phyloP scores from a whole-genome alignment of 371 early-diverging fungal species.

The Chytridium lagenaria region DNA sequence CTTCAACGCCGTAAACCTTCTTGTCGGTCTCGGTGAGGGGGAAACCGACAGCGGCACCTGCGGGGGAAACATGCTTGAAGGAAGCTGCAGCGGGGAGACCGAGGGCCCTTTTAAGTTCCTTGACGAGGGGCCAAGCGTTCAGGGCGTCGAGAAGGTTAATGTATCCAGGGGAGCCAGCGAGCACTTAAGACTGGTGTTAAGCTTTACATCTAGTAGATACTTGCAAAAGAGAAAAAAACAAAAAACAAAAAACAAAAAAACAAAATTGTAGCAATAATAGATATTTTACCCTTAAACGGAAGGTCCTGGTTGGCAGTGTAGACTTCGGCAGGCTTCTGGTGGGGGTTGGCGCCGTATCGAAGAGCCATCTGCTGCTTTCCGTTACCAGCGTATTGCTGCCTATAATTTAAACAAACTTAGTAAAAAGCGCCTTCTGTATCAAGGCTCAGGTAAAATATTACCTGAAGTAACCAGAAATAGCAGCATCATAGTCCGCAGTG shows the following conservation, averaged over 20 bases:
- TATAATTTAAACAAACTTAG: slow-evolving; percentile 23
- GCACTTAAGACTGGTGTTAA: no score
- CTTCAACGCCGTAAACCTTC: slow-evolving; percentile 92
- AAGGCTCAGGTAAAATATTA: not conserved
- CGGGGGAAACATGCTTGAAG: slow-evolving; percentile 98
- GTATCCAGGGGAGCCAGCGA: slow-evolving; percentile 95
- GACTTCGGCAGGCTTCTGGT: slow-evolving; percentile 96
- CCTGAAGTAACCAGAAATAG: slow-evolving; percentile 90
- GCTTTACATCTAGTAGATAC: no score
- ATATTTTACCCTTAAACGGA: slow-evolving; percentile 81
- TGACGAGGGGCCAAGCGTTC: slow-evolving; percentile 96
- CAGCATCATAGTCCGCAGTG: slow-evolving; percentile 94
- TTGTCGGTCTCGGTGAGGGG: slow-evolving; percentile 82
- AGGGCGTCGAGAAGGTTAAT: slow-evolving; percentile 96
- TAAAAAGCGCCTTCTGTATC: not conserved
- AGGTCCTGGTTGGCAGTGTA: slow-evolving; percentile 79
- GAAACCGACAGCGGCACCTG: slow-evolving; percentile 94
- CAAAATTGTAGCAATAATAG: no score
- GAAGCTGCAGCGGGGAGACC: slow-evolving; percentile 93
- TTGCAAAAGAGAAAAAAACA: no score
- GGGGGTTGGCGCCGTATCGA: slow-evolving; percentile 98
- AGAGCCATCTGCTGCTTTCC: slow-evolving; percentile 79
- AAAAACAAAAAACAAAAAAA: no score
- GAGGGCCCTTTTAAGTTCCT: slow-evolving; percentile 78
- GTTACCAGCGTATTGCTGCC: slow-evolving; percentile 79